Conservation (phyloP, 345 rosid genomes). For the Gossypium stocksii region DNA sequence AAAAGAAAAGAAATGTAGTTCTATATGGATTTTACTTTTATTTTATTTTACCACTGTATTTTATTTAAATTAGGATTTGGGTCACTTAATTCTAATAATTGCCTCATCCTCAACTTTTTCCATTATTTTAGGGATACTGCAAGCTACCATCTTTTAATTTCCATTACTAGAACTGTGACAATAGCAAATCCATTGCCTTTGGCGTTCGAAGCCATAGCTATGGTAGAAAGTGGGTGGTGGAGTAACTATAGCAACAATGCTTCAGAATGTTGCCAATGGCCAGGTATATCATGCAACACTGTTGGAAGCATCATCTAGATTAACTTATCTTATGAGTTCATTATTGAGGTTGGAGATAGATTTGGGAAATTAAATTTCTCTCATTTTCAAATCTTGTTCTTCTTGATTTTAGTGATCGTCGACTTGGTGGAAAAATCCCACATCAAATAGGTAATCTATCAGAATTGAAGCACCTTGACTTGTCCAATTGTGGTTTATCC, state of each 20-base stretch:
- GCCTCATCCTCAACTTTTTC: background rate
- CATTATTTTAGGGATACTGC: background rate
- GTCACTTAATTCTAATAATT: too few relatives aligned
- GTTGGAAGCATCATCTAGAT: background rate
- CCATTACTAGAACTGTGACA: background rate
- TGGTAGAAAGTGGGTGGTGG: slow-evolving; percentile 4
- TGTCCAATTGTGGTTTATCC: background rate
- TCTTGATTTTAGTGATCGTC: background rate
- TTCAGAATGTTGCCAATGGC: background rate
- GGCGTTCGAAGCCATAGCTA: background rate
- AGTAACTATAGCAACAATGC: background rate
- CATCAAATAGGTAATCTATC: background rate
- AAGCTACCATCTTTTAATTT: background rate
- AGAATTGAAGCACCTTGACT: too few relatives aligned
- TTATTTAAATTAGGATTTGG: too few relatives aligned
- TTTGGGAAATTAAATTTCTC: too few relatives aligned
- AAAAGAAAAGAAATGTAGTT: too few relatives aligned
- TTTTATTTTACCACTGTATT: too few relatives aligned
- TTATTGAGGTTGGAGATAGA: too few relatives aligned
- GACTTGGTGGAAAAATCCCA: background rate
- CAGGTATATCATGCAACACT: background rate
- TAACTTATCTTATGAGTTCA: too few relatives aligned
- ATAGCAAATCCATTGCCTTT: background rate
- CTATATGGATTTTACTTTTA: too few relatives aligned
- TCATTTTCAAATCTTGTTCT: too few relatives aligned